Base-by-base conservation (phyloP, 306 rosid genomes). In the Cucurbita ficifolia region DNA sequence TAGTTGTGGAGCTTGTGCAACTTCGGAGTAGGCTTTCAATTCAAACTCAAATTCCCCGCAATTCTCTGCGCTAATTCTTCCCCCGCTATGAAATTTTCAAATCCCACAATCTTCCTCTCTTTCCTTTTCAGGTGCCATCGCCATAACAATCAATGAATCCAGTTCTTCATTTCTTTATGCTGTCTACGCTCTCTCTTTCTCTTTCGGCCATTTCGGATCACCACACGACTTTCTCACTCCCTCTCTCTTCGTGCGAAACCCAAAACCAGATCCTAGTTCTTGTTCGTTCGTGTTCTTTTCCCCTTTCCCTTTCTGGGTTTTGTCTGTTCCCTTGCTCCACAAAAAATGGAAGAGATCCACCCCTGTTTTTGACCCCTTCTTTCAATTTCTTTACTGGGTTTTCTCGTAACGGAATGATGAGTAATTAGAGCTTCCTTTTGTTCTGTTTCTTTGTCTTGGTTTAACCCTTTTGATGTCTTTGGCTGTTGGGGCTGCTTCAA, bases 401-500 rank as follows among this genome's bases (percentile, higher is more conserved):
- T 68, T 68, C 40, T 68, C 40, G 3, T 7, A 45, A 6, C 35
- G 39, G 11, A 67, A 21, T 13, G 73, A 10, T 45, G 17, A 67
- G 9, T 19, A 48, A 43, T 43, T 46, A 6, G 39, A 11, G n/a
- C 39, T 67, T 43, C 19, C 7, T 36, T 59, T 59, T 73, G 10
- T 51, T 18, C 5, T 22, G 56, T 57, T 40, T 42, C 40, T 60
- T 22, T 11, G 42, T 48, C 46, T 46, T 54, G 74, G 59, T 72
- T 79, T 63, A 8, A 63, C 19, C 68, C 68, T 72, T 48, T 48
- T 79, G 19, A 78, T 70, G 75, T 73, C 73, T 42, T 75, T 64
- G 22, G 78, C 52, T 73, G 58, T 67, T 51, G 84, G 74, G 72
- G 76, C 40, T 64, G n/a, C 60, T 52, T 76, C 60, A 40, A 78